These are phyloP conservation scores for Aspergillus jensenii DNA, from an alignment of 2,329 filamentous ascomycete species.

Conservation along the genomic window DNA sequence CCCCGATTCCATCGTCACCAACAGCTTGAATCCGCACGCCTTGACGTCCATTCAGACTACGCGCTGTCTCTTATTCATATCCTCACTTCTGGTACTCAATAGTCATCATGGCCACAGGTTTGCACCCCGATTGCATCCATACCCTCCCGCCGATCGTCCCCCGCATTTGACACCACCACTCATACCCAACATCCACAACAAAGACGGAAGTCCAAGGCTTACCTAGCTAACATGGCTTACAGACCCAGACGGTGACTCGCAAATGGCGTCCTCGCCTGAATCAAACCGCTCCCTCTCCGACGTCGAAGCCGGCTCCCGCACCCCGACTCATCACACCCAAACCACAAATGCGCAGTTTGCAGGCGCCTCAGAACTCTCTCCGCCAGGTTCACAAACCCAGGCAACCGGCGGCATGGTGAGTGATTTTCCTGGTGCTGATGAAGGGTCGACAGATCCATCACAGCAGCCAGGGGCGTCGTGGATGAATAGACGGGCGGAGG, in stretches of 20 bases:
- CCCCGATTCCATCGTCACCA: neutral
- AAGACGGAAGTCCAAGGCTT: too few relatives aligned
- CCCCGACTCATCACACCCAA: conserved; percentile 37
- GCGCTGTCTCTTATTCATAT: neutral
- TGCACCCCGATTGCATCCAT: conserved; percentile 2
- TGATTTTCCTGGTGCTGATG: neutral
- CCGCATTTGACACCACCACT: neutral
- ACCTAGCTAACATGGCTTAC: neutral
- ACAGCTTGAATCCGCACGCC: neutral
- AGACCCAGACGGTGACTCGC: conserved; percentile 57
- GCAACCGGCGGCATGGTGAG: neutral
- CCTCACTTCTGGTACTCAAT: neutral
- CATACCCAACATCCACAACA: neutral
- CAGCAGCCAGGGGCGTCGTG: conserved; percentile 50
- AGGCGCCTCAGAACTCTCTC: conserved; percentile 51
- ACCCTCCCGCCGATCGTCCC: neutral
- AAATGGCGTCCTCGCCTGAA: conserved; percentile 53
- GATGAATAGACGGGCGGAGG: conserved; percentile 57
- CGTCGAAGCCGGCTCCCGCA: conserved; percentile 42
- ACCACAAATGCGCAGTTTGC: conserved; percentile 20
- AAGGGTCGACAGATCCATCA: neutral
- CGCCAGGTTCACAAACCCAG: conserved; percentile 52
- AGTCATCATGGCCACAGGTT: conserved; percentile 25
- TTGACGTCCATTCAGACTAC: neutral
- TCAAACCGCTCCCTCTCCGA: conserved; percentile 39